Base-by-base conservation (phyloP, 192 early-diverging fungal genomes). In the Backusella liffmaniae region DNA sequence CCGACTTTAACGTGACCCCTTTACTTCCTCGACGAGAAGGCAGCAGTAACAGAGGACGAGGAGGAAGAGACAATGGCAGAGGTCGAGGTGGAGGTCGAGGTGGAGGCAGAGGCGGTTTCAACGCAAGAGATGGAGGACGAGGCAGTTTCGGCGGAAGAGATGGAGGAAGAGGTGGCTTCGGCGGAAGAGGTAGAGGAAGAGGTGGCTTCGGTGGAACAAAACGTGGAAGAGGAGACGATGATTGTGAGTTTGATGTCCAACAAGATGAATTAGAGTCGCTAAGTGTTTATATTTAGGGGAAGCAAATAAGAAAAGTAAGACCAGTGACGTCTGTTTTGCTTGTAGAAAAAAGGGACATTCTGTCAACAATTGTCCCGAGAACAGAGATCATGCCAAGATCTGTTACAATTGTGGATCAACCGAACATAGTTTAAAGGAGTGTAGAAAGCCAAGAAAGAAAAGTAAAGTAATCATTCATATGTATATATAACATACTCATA, bases 401-500 rank as follows among this genome's bases (percentile, higher is more conserved):
- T 98, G 97, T 83, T 97, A 94, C 81, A 93, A 90, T 72, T 98
- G 97, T 81, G 94, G 96, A 23, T 92, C 94, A 5, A 82, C 85
- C 5, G 94, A 95, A 67, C 97, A 98, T 81, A 92, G 83, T 26
- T 87, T 92, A n/a, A 92, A 91, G 71, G 75, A 91, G 62, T 98
- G 97, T 73, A 87, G 86, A 77, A 85, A 92, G 73, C 79, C 80
- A 18, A 78, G 82, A 51, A 86, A 87, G 76, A 81, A 79, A 0
- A 82, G 77, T 73, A 76, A 67, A 56, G 2, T 3, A 32, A 32
- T 32, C 32, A 32, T 32, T 3, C 32, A 32, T 0, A 32, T 32
- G 3, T 32, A 3, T 32, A 32, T 3, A 32, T 3, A 32, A 32
- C 32, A 32, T 32, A 32, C 32, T 32, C 2, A 32, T 0, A 32